Evolutionary conservation across 2,329 filamentous ascomycete genomes (phyloP), one percentile per base, ranked within the genome.

Genomic region (Elsinoe arachidis): DNA sequence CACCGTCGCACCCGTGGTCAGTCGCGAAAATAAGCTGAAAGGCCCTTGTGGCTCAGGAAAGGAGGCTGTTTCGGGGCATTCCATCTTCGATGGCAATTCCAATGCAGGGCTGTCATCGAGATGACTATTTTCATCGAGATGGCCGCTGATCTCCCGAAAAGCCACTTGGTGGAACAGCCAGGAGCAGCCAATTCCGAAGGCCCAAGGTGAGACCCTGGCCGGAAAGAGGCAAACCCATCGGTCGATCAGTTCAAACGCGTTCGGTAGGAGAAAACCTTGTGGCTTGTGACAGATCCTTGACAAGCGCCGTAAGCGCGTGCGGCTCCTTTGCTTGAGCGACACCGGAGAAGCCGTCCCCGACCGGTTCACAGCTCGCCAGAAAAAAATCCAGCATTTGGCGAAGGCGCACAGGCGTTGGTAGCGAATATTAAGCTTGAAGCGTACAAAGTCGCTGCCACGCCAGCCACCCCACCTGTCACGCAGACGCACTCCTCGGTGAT

Each of bases 61-160:
- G n/a, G 26, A 35, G 26, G n/a, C 46, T 51, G 46, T 51, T 51
- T 35, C 46, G 46, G 46, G 46, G 35, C 30, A 19, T 35, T n/a
- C 17, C 26, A 51, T 51, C 46, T 51, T 51, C 46, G 46, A 51
- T 51, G 46, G 5, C 15, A 35, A 26, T 51, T 51, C 30, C 23
- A 19, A 34, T 51, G 46, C 46, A 51, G 46, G 46, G 46, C 46
- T 51, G 41, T 21, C 49, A 53, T 53, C 49, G 49, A 53, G 49
- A 53, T 53, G 15, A 14, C 19, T 26, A 53, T 38, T 26, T 37
- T 38, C 49, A 38, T 53, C 49, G 35, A 53, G 49, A 53, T 53
- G 49, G 49, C 12, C 33, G 49, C 33, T 39, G 49, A 53, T 53
- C 34, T 53, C 49, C 49, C 49, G 49, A 7, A 2, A 5, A 19